Evolutionary conservation across 768 basidiomycete genomes (phyloP).

Genomic region (Pisolithus albus): DNA sequence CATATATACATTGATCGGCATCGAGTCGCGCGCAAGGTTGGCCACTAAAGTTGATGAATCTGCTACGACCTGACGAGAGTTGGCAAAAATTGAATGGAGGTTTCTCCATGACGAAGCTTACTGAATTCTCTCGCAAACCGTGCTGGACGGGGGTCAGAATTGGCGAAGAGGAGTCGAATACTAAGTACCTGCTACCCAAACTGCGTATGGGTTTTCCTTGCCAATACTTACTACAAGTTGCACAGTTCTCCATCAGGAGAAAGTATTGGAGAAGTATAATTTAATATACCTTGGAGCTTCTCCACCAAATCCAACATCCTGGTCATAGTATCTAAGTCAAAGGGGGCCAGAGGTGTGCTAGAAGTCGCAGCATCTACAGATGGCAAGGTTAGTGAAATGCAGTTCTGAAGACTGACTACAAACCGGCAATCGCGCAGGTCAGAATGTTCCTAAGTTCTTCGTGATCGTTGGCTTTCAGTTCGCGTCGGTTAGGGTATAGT

Average conservation of each 20-base stretch:
- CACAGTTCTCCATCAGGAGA: not conserved
- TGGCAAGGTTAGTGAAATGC: too few relatives aligned
- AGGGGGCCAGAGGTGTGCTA: conserved; percentile 3
- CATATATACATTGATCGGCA: conserved; percentile 36
- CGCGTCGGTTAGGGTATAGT: not conserved
- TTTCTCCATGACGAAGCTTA: conserved; percentile 10
- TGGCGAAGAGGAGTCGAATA: not conserved
- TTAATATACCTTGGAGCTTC: not conserved
- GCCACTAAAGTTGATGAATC: conserved; percentile 43
- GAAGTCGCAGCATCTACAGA: conserved; percentile 4
- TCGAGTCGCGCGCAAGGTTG: conserved; percentile 40
- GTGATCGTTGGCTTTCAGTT: not conserved
- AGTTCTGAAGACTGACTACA: conserved; percentile 3
- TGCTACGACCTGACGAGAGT: conserved; percentile 16
- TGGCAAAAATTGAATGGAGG: not conserved
- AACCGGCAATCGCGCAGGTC: conserved; percentile 12
- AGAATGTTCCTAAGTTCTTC: conserved; percentile 1
- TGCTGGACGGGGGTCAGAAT: conserved; percentile 18
- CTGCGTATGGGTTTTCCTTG: not conserved
- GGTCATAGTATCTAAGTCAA: conserved; percentile 3
- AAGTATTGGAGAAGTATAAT: too few relatives aligned
- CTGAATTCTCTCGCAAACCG: conserved; percentile 40
- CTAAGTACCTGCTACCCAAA: conserved; percentile 1
- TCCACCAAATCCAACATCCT: conserved; percentile 6
- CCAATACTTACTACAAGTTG: not conserved